A percentile compares a stretch with the other conserved stretches of the same genome.
Evolutionary conservation across 495 filamentous ascomycete genomes (phyloP).

Genomic region (Neurospora sp.): DNA sequence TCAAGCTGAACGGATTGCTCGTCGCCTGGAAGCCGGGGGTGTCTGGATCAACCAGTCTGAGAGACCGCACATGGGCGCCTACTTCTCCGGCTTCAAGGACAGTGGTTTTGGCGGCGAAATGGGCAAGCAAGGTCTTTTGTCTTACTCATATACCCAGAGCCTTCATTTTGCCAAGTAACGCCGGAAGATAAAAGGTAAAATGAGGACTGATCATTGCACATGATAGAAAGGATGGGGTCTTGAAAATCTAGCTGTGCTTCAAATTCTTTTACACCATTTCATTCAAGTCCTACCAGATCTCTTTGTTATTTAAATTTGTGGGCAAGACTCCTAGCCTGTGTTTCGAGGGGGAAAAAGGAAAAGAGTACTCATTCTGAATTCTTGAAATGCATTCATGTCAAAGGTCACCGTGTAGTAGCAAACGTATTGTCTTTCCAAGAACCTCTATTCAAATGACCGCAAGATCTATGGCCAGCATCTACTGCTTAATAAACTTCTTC

Average conservation of each 20-base stretch:
- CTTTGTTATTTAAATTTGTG: no score
- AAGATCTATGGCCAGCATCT: neutral
- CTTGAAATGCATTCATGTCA: neutral
- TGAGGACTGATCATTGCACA: neutral
- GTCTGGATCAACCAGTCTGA: conserved; percentile 51
- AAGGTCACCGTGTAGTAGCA: neutral
- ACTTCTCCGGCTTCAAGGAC: conserved; percentile 56
- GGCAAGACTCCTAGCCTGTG: neutral
- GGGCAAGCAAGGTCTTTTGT: conserved; percentile 45
- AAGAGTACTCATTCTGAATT: neutral
- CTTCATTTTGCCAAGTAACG: conserved; percentile 29
- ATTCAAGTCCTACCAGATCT: neutral
- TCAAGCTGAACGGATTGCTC: conserved; percentile 39
- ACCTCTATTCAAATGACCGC: neutral
- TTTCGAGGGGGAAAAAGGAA: neutral
- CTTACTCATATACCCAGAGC: conserved; percentile 49
- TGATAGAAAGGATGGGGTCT: neutral
- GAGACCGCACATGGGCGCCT: conserved; percentile 38
- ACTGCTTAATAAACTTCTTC: conserved; percentile 59
- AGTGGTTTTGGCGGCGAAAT: conserved; percentile 57
- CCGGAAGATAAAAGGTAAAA: neutral
- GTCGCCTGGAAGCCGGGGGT: conserved; percentile 41
- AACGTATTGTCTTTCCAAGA: neutral
- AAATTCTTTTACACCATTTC: neutral
- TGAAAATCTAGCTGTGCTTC: neutral